Percentiles rank a stretch among this genome's conserved stretches.
Evolutionary conservation across 768 basidiomycete genomes (phyloP).

Genomic region (Rubroboletus satanas): DNA sequence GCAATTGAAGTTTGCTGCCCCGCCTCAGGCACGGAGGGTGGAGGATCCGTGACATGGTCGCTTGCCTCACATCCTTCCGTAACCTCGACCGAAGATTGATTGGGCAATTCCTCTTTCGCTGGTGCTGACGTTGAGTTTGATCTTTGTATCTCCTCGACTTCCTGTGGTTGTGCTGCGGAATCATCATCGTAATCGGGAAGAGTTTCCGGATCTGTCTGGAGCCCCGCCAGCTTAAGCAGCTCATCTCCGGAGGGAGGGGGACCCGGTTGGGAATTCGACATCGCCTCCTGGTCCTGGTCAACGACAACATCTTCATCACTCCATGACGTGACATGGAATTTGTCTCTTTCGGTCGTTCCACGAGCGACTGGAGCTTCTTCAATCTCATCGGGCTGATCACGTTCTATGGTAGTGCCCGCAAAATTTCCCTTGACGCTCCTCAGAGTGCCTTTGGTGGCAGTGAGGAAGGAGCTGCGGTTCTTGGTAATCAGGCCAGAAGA

Average conservation of each 20-base stretch:
- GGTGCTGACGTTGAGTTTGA: not conserved
- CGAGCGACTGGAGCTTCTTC: constrained; percentile 5
- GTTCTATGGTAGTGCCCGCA: constrained; percentile 9
- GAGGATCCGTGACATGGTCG: not conserved
- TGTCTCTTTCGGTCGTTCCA: constrained; percentile 3
- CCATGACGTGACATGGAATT: constrained; percentile 13
- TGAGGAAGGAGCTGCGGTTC: constrained; percentile 51
- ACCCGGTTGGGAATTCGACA: not conserved
- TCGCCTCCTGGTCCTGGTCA: constrained; percentile 7
- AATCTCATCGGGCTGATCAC: constrained; percentile 21
- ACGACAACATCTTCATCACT: constrained; percentile 17
- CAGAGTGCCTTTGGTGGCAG: constrained; percentile 47
- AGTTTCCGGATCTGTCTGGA: constrained; percentile 36
- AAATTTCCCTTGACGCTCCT: constrained; percentile 50
- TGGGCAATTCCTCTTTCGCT: not conserved
- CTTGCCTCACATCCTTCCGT: constrained; percentile 1
- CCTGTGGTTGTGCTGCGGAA: constrained; percentile 11
- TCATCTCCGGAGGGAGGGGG: constrained; percentile 40
- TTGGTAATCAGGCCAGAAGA: constrained; percentile 41
- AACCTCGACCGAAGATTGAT: constrained; percentile 1
- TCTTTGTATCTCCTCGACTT: constrained; percentile 3
- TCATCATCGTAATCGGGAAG: constrained; percentile 63
- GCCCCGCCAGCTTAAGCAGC: constrained; percentile 49
- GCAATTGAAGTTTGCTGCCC: constrained; percentile 13
- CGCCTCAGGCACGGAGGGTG: not conserved